Evolutionary conservation across 1,284 basidiomycete species (phyloP).

Genomic region (Cryptococcus amylolentus): DNA sequence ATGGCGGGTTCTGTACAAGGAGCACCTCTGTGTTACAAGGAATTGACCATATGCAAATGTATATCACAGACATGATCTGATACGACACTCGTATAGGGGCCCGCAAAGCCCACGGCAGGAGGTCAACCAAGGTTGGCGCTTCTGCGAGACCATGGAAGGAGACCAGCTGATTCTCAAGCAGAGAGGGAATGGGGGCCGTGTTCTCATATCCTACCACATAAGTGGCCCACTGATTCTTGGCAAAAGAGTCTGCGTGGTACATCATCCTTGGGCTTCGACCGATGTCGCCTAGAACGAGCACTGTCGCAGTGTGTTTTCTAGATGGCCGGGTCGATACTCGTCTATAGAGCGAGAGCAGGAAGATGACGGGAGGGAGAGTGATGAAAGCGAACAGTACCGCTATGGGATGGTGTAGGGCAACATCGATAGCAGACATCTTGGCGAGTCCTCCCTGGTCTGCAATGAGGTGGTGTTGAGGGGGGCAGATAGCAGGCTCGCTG

Average conservation of each 20-base stretch:
- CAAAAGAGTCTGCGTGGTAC: slow-evolving; percentile 93
- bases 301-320: slow-evolving; percentile 59
- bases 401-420: slow-evolving; percentile 3
- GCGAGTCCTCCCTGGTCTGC: not conserved
- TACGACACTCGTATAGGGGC: slow-evolving; percentile 77
- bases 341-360: slow-evolving; percentile 9
- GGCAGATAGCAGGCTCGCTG: not conserved
- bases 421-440: not conserved
- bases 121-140: slow-evolving; percentile 62
- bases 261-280: slow-evolving; percentile 96
- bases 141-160: slow-evolving; percentile 65
- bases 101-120: slow-evolving; percentile 62
- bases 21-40: slow-evolving; percentile 75
- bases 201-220: slow-evolving; percentile 82
- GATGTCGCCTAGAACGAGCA: slow-evolving; percentile 93
- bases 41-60: slow-evolving; percentile 58
- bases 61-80: slow-evolving; percentile 64
- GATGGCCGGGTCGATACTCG: slow-evolving; percentile 18
- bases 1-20: slow-evolving; percentile 95
- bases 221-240: slow-evolving; percentile 73
- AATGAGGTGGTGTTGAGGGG: not conserved
- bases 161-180: slow-evolving; percentile 63
- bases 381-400: slow-evolving; percentile 12
- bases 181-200: slow-evolving; percentile 65
- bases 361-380: slow-evolving; percentile 9